These are phyloP conservation scores for Zymoseptoria tritici DNA, from an alignment of 2,329 filamentous ascomycete genomes.

Conservation along the genomic window DNA sequence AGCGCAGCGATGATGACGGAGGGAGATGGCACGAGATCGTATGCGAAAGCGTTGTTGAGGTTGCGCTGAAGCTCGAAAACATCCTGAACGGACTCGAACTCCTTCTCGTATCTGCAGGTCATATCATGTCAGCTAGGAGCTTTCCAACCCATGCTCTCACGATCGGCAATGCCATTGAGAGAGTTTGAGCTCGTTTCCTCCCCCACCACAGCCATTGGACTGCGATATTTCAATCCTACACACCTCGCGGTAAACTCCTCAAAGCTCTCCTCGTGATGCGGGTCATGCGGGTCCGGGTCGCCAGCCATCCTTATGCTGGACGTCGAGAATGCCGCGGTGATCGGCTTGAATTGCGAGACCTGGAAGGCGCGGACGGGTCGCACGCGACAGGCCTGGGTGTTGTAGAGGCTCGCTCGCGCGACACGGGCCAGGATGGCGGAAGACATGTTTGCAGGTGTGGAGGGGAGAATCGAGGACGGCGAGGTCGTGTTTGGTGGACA, in stretches of 20 bases:
- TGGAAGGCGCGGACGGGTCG: constrained; percentile 20
- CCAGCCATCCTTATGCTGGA: constrained; percentile 34
- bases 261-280: constrained; percentile 90
- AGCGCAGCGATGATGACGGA: constrained; percentile 86
- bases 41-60: constrained; percentile 99
- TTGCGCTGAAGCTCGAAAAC: constrained; percentile 98
- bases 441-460: constrained; percentile 18
- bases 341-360: constrained; percentile 20
- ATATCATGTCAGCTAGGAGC: constrained; percentile 1
- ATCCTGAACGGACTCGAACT: constrained; percentile 95
- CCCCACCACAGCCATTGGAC: constrained; percentile 9
- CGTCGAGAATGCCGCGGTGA: constrained; percentile 42
- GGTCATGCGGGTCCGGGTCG: constrained; percentile 35
- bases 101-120: constrained; percentile 90
- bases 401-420: constrained; percentile 18
- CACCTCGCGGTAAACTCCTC: constrained; percentile 99
- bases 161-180: constrained; percentile 16
- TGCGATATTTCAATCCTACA: constrained; percentile 17
- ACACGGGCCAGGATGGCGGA: constrained; percentile 24
- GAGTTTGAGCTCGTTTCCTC: constrained; percentile 22
- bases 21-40: constrained; percentile 95
- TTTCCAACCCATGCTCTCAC: neutral
- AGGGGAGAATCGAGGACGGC: constrained; percentile 14
- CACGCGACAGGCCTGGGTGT: constrained; percentile 16
- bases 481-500: constrained; percentile 6